Base-by-base conservation (phyloP, 108 stramenopile species). In the Nannochloropsis gaditana region DNA sequence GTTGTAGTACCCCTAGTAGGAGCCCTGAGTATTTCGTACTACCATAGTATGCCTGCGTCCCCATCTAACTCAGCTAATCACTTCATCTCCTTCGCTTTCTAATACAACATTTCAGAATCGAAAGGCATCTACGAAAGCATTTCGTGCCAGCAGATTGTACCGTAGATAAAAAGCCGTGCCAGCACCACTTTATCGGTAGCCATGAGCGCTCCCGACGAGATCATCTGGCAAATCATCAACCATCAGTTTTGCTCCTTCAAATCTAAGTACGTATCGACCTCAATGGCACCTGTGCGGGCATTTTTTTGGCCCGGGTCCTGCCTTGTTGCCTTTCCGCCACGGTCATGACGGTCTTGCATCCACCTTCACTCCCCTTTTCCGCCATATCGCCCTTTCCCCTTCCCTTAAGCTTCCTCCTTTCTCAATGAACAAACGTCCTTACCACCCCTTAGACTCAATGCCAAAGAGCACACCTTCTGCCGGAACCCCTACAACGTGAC, bases 201-300 rank as follows among this genome's bases (percentile, higher is more conserved):
- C 47, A 50, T 50, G 47, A 50, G 47, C 15, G 47, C 47, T 15
- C 47, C 47, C 93, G 98, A 98, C 90, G 96, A 99, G 87, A 94
- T 99, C 88, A 97, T 99, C 84, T 99, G 98, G 98, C 93, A 94
- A 91, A 93, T 96, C 85, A 95, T 99, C 84, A 96, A 96, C 92
- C 92, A 97, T 91, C 93, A 94, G 43, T 96, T 96, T 90, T 99
- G 98, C 92, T 95, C 96, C 59, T 97, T 93, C 95, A 99, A 99
- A 91, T 92, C 93, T 45, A 89, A 89, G 82, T 80, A 80, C 9
- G 80, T 31, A 9, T 1, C 9, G 9, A 80, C 31, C 31, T 31
- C 31, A 31, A 31, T 31, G 31, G 31, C 31, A 31, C 31, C 31
- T 31, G 31, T 31, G 31, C 31, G 31, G 0, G 31, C 47, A 9